These are phyloP conservation scores for Acanthamoeba lenticulata DNA, from an alignment of 208 protist species.

Conservation along the genomic window DNA sequence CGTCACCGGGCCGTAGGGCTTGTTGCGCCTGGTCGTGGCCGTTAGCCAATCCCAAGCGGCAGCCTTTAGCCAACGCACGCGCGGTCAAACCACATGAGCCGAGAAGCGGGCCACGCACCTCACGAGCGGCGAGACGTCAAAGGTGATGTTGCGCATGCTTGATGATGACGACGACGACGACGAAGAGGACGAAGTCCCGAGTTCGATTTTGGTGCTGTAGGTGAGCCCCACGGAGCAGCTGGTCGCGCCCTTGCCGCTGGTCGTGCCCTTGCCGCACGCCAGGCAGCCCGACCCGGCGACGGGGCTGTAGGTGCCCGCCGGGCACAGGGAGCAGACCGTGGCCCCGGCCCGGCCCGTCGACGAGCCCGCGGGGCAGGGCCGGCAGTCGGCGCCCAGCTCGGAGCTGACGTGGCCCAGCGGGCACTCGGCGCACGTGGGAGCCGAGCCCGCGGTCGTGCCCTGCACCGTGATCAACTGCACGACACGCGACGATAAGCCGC, in stretches of 20 bases:
- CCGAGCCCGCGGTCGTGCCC: neutral
- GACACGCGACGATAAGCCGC: too few species aligned
- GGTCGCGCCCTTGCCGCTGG: neutral
- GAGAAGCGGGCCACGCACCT: too few species aligned
- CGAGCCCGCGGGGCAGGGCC: neutral
- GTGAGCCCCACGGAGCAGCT: slow-evolving; percentile 6
- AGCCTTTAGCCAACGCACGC: too few species aligned
- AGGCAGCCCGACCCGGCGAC: neutral
- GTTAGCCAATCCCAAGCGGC: too few species aligned
- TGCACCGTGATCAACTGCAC: neutral
- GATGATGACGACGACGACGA: too few species aligned
- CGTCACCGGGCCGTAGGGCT: slow-evolving; percentile 15
- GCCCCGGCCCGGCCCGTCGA: neutral
- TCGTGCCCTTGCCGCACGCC: neutral
- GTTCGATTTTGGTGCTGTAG: neutral
- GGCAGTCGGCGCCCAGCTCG: neutral
- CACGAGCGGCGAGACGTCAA: neutral
- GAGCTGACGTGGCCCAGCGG: neutral
- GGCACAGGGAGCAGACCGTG: neutral
- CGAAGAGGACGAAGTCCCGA: too few species aligned
- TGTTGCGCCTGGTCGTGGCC: neutral
- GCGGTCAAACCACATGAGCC: too few species aligned
- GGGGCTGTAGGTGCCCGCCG: neutral
- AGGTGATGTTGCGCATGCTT: too few species aligned
- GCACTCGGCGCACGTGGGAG: neutral